phyloP scores from a whole-genome alignment of 768 basidiomycete genomes.

The Saitozyma podzolica region DNA sequence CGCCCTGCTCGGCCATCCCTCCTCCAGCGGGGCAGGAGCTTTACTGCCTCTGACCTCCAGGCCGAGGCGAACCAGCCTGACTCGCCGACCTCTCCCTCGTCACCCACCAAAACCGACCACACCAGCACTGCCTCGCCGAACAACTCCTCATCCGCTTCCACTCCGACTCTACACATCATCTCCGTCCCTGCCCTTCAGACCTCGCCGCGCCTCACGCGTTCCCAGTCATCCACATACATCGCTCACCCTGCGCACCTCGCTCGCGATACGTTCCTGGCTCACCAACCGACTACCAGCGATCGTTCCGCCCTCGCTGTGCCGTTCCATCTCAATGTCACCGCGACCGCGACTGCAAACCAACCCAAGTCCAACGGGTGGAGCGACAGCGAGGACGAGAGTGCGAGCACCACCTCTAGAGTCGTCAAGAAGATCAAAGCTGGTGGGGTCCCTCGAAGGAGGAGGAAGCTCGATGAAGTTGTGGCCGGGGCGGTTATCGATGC shows the following conservation, averaged over 20 bases:
- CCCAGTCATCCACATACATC: slow-evolving; percentile 20
- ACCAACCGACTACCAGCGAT: slow-evolving; percentile 4
- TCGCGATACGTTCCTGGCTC: not conserved
- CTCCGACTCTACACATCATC: not conserved
- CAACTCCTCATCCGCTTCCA: not conserved
- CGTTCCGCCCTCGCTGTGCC: slow-evolving; percentile 6
- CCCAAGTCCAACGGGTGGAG: slow-evolving; percentile 5
- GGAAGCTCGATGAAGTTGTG: not conserved
- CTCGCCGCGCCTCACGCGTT: slow-evolving; percentile 26
- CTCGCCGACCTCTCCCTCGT: slow-evolving; percentile 6
- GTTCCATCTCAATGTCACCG: not conserved
- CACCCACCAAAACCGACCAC: slow-evolving; percentile 1
- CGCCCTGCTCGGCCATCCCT: slow-evolving; percentile 26
- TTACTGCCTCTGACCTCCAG: slow-evolving; percentile 43
- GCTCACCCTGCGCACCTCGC: not conserved
- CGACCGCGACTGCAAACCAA: not conserved
- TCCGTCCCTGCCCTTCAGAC: not conserved
- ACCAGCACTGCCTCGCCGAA: not conserved
- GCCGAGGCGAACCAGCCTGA: slow-evolving; percentile 20
- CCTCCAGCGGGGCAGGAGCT: slow-evolving; percentile 44
- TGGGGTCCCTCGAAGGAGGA: not conserved
- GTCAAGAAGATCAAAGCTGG: slow-evolving; percentile 7
- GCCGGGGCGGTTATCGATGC: not conserved
- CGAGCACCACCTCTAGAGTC: not conserved
- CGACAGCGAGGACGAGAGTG: slow-evolving; percentile 12